Percentiles rank a stretch among this genome's conserved stretches.
Conservation (phyloP, 2,329 filamentous ascomycete genomes). For the Fusarium algeriense region DNA sequence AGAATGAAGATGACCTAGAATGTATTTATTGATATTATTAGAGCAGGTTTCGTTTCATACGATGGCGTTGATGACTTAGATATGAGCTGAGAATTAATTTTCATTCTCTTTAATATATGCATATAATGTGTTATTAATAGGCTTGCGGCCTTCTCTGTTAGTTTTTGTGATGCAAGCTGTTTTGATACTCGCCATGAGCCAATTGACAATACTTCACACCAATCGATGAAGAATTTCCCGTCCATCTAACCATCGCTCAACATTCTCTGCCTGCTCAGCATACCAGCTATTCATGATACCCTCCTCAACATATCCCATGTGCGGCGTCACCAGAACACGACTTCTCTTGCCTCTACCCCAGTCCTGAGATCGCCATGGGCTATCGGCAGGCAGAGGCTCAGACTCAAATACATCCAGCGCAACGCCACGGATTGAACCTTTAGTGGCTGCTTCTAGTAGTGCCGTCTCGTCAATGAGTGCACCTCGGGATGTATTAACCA, state of each 20-base stretch:
- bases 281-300: slow-evolving; percentile 6
- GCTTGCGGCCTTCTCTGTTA: background rate
- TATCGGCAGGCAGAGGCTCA: background rate
- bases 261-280: slow-evolving; percentile 9
- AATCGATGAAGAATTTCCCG: slow-evolving; percentile 1
- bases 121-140: background rate
- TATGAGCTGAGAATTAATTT: background rate
- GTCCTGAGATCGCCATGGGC: background rate
- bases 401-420: background rate
- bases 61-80: slow-evolving; percentile 1
- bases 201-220: background rate
- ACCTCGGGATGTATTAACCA: slow-evolving; percentile 3
- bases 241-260: slow-evolving; percentile 8
- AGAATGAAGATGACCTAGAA: slow-evolving; percentile 9
- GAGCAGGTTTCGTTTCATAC: background rate
- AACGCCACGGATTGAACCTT: background rate
- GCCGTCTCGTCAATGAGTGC: slow-evolving; percentile 1
- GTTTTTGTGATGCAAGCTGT: no score
- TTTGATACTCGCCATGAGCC: background rate
- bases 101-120: slow-evolving; percentile 1
- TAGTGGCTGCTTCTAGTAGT: background rate
- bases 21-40: slow-evolving; percentile 6
- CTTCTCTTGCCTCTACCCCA: background rate
- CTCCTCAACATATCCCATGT: slow-evolving; percentile 13
- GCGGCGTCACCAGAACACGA: background rate